Conservation (phyloP, 169 alveolate species). For the Hammondia hammondi region DNA sequence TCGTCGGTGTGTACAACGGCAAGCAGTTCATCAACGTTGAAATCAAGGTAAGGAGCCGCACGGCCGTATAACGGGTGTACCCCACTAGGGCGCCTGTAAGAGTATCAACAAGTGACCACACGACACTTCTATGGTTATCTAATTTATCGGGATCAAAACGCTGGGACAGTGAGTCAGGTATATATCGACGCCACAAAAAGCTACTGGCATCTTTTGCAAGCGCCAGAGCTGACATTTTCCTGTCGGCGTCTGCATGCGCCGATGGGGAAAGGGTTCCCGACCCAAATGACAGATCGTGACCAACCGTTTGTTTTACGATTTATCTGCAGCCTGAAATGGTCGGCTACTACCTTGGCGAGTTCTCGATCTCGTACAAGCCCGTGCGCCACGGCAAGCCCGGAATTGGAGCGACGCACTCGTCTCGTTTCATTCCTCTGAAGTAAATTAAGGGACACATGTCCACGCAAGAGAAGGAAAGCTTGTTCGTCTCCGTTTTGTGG, state of each 20-base stretch:
- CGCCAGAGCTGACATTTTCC: too few species aligned
- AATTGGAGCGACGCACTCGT: conserved; percentile 90
- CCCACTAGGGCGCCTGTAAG: too few species aligned
- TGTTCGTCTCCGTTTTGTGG: neutral
- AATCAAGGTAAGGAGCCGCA: conserved; percentile 84
- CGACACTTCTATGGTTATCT: too few species aligned
- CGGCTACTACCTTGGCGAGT: conserved; percentile 99
- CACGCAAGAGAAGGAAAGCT: neutral
- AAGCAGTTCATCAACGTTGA: conserved; percentile 96
- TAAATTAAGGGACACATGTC: conserved; percentile 32
- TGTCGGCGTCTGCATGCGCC: too few species aligned
- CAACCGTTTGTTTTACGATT: neutral
- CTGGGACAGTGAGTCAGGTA: too few species aligned
- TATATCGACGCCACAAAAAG: neutral
- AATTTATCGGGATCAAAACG: too few species aligned
- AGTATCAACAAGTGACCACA: too few species aligned
- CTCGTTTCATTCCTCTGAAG: conserved; percentile 71
- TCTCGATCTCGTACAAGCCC: conserved; percentile 98
- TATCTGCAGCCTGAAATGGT: conserved; percentile 94
- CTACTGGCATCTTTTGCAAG: neutral
- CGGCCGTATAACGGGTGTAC: too few species aligned
- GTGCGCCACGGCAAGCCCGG: conserved; percentile 99
- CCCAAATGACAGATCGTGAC: too few species aligned
- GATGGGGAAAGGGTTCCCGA: too few species aligned
- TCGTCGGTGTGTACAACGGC: conserved; percentile 98